Percentiles rank a stretch among this genome's conserved stretches.
These are phyloP conservation scores for Sporothrix sp. DNA, from an alignment of 2,329 filamentous ascomycete species.

Conservation along the genomic window DNA sequence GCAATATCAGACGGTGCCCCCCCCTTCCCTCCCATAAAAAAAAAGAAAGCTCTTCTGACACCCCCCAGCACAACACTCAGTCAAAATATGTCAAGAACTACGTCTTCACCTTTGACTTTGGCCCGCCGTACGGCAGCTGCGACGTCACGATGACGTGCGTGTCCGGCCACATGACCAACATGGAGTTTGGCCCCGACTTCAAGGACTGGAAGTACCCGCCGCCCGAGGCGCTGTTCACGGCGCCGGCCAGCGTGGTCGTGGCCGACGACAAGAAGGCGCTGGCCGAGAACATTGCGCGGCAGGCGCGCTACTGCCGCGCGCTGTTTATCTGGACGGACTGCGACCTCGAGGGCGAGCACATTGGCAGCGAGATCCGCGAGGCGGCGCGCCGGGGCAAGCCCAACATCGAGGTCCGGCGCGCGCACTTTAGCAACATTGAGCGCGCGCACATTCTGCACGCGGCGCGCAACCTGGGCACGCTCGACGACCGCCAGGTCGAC, in stretches of 20 bases:
- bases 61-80: slow-evolving; percentile 52
- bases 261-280: slow-evolving; percentile 67
- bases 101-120: slow-evolving; percentile 81
- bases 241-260: slow-evolving; percentile 60
- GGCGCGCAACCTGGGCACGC: slow-evolving; percentile 61
- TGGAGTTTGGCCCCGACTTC: slow-evolving; percentile 66
- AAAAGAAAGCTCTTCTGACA: too few species aligned
- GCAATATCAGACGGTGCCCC: slow-evolving; percentile 58
- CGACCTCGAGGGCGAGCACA: slow-evolving; percentile 94
- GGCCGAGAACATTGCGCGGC: slow-evolving; percentile 72
- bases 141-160: slow-evolving; percentile 91
- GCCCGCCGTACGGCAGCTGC: slow-evolving; percentile 67
- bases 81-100: slow-evolving; percentile 89
- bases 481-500: slow-evolving; percentile 79
- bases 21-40: too few species aligned
- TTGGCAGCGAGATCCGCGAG: slow-evolving; percentile 80
- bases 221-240: slow-evolving; percentile 71
- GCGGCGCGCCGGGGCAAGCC: slow-evolving; percentile 67
- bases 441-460: slow-evolving; percentile 83
- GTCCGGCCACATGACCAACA: slow-evolving; percentile 71
- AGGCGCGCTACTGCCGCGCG: slow-evolving; percentile 62
- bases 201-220: slow-evolving; percentile 74
- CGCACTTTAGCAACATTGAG: slow-evolving; percentile 93
- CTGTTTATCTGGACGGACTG: slow-evolving; percentile 99
- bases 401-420: slow-evolving; percentile 69